Evolutionary conservation across 192 early-diverging fungal genomes (phyloP).

Genomic region (Backusella westeae): DNA sequence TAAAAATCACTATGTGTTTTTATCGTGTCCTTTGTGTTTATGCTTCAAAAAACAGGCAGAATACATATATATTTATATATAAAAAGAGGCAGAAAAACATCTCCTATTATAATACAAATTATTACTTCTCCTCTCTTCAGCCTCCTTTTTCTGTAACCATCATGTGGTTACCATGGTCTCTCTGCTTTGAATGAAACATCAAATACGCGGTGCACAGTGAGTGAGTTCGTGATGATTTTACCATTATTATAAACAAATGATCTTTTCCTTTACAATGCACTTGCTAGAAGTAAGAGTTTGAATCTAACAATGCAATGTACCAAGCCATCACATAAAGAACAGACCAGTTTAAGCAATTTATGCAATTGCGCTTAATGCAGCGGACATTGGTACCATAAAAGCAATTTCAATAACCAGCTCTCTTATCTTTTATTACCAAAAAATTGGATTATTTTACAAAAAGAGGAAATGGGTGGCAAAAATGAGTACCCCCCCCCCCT

Average conservation of each 20-base stretch:
- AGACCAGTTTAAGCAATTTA: not conserved
- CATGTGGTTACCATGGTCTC: not conserved
- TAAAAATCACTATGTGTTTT: not conserved
- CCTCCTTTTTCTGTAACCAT: not conserved
- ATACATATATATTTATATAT: not conserved
- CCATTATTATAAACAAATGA: not conserved
- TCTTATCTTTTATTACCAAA: not conserved
- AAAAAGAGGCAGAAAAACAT: not conserved
- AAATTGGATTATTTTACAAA: not conserved
- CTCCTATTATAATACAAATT: not conserved
- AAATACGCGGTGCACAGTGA: not conserved
- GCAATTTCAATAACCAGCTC: not conserved
- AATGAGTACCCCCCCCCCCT: not conserved
- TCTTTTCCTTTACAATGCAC: not conserved
- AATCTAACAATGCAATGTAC: not conserved
- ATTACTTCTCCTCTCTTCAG: too few relatives aligned
- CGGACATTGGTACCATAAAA: not conserved
- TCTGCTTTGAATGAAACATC: not conserved
- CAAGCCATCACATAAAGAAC: not conserved
- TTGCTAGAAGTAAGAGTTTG: not conserved
- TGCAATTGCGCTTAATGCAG: not conserved
- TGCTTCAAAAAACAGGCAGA: not conserved
- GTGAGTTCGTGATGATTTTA: not conserved
- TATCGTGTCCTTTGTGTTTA: not conserved
- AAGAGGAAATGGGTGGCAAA: not conserved